Evolutionary conservation across 2,329 filamentous ascomycete species (phyloP).

Genomic region (Cylindrodendrum hubeiense): DNA sequence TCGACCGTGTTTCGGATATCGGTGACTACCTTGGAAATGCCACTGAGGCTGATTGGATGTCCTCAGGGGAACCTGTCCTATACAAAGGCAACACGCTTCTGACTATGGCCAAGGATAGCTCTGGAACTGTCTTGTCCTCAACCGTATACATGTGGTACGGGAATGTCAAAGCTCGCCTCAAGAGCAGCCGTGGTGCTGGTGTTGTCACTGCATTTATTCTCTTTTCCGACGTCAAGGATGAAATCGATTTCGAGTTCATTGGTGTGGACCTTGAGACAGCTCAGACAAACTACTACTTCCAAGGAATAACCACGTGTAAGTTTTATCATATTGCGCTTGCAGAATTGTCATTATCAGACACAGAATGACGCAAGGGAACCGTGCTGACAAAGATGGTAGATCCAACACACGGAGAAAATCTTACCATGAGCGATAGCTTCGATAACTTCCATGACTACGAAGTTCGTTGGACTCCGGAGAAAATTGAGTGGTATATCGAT

Average conservation of each 20-base stretch:
- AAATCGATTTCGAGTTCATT: constrained; percentile 97
- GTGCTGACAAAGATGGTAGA: constrained; percentile 51
- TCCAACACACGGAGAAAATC: constrained; percentile 82
- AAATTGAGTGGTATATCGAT: constrained; percentile 88
- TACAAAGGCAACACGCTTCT: constrained; percentile 80
- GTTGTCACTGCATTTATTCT: constrained; percentile 97
- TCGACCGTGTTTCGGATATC: constrained; percentile 77
- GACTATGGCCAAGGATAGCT: constrained; percentile 88
- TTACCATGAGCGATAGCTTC: constrained; percentile 78
- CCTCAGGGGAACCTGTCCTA: constrained; percentile 80
- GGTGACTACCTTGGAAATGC: constrained; percentile 89
- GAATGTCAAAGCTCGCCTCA: constrained; percentile 86
- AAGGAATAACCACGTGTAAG: constrained; percentile 76
- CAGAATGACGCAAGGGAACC: too few species aligned
- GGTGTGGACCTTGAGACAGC: constrained; percentile 81
- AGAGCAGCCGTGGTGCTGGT: constrained; percentile 85
- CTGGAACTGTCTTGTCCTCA: constrained; percentile 86
- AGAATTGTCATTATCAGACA: background rate
- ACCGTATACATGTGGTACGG: constrained; percentile 98
- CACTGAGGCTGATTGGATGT: constrained; percentile 86
- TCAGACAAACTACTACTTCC: constrained; percentile 98
- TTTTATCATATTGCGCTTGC: background rate
- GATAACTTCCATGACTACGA: constrained; percentile 89
- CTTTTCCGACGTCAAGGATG: constrained; percentile 95
- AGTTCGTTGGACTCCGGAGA: constrained; percentile 91